These are phyloP conservation scores for Chlorella sp. DNA, from an alignment of 139 green algal genomes.

Conservation along the genomic window DNA sequence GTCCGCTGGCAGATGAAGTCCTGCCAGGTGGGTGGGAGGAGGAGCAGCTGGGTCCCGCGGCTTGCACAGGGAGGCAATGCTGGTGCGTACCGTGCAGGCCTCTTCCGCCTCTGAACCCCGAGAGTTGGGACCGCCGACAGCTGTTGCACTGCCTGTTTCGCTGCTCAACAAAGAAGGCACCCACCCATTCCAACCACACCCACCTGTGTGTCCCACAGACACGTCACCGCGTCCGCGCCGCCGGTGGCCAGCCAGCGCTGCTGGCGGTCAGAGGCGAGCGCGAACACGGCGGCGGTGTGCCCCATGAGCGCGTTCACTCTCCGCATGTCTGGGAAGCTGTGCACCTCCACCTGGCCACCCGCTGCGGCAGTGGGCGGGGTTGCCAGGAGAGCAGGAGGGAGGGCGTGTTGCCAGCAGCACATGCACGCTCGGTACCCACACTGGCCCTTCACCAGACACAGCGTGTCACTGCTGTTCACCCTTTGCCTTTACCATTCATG, in stretches of 20 bases:
- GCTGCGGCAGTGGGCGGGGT: background rate
- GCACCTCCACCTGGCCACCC: constrained; percentile 31
- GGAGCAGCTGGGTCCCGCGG: background rate
- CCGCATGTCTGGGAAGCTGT: constrained; percentile 37
- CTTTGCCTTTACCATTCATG: too few species aligned
- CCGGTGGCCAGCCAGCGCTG: constrained; percentile 44
- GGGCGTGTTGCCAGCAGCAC: too few species aligned
- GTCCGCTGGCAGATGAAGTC: constrained; percentile 37
- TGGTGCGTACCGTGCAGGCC: too few species aligned
- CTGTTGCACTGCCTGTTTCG: too few species aligned
- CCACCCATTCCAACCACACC: background rate
- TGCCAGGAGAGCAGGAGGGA: too few species aligned
- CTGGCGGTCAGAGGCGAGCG: constrained; percentile 28
- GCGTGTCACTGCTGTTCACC: too few species aligned
- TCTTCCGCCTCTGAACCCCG: too few species aligned
- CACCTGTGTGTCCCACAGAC: constrained; percentile 43
- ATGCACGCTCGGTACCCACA: background rate
- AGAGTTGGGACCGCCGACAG: too few species aligned
- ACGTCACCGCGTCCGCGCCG: constrained; percentile 39
- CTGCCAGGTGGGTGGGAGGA: background rate
- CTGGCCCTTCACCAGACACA: too few species aligned
- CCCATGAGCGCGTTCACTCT: constrained; percentile 10
- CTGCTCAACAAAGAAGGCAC: too few species aligned
- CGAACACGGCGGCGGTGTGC: constrained; percentile 37
- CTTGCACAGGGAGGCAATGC: too few species aligned